These are phyloP conservation scores for Helotiales sp. DNA, from an alignment of 2,329 filamentous ascomycete species.

Conservation along the genomic window DNA sequence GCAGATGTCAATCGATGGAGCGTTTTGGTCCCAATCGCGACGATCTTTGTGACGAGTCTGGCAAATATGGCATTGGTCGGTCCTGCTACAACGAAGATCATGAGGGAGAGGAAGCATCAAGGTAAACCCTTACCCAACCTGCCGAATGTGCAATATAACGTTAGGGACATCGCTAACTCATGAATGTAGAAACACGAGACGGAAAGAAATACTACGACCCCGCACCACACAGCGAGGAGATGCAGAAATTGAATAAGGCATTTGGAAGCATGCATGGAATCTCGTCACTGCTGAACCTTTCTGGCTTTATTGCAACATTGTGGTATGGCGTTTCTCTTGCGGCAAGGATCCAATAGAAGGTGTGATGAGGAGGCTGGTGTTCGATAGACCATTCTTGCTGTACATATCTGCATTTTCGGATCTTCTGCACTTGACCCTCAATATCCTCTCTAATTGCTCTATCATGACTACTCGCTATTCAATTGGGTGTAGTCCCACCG, in stretches of 20 bases:
- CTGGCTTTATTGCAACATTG: constrained; percentile 70
- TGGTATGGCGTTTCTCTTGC: constrained; percentile 77
- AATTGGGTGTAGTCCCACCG: too few relatives aligned
- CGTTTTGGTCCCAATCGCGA: constrained; percentile 70
- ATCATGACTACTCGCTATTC: background rate
- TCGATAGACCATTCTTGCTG: background rate
- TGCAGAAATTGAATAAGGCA: constrained; percentile 77
- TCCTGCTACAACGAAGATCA: constrained; percentile 75
- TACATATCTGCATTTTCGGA: background rate
- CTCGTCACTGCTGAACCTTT: constrained; percentile 79
- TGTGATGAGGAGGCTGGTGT: too few relatives aligned
- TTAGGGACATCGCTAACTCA: background rate
- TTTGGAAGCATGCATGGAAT: constrained; percentile 83
- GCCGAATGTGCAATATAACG: background rate
- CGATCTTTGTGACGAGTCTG: constrained; percentile 72
- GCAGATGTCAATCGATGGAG: constrained; percentile 64
- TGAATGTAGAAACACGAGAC: constrained; percentile 73
- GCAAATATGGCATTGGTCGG: constrained; percentile 74
- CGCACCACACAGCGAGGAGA: constrained; percentile 81
- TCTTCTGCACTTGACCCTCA: background rate
- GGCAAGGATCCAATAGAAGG: constrained; percentile 35
- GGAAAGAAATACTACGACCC: constrained; percentile 85
- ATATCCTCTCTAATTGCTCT: background rate
- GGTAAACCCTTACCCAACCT: too few relatives aligned
- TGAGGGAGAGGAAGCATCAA: constrained; percentile 78